Conservation (phyloP, 345 rosid genomes). For the Geranium rotundifolium region DNA sequence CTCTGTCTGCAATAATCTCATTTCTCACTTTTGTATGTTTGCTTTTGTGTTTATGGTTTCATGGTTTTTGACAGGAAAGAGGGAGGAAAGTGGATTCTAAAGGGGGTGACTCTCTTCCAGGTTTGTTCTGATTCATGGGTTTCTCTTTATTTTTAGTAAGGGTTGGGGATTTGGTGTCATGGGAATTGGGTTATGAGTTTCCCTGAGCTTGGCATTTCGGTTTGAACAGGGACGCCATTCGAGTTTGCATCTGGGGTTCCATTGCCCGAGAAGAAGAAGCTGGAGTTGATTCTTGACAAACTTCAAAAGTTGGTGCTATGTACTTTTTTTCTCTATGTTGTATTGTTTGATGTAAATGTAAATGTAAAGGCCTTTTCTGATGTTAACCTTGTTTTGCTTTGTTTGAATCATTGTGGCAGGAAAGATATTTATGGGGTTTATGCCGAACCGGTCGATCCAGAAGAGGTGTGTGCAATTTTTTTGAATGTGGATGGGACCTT, state of each 20-base stretch:
- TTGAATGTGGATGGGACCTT: neutral
- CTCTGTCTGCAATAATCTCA: conserved; percentile 13
- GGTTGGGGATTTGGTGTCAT: neutral
- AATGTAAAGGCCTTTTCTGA: conserved; percentile 5
- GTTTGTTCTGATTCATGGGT: conserved; percentile 10
- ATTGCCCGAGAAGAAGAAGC: conserved; percentile 62
- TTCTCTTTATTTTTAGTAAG: neutral
- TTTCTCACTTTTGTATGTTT: neutral
- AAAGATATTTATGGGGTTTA: conserved; percentile 90
- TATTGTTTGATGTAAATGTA: neutral
- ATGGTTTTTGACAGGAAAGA: conserved; percentile 40
- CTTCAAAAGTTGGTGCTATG: conserved; percentile 62
- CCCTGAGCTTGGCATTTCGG: conserved; percentile 2
- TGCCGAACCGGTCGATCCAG: conserved; percentile 90
- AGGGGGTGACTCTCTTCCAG: conserved; percentile 41
- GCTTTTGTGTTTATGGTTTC: conserved; percentile 8
- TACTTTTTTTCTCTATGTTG: neutral
- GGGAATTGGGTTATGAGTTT: neutral
- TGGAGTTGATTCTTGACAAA: conserved; percentile 83
- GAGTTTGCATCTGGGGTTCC: conserved; percentile 26
- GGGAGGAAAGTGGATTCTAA: conserved; percentile 25
- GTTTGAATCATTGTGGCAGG: conserved; percentile 46
- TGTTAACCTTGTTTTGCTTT: conserved; percentile 16
- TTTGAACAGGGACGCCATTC: conserved; percentile 41
- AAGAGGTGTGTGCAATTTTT: conserved; percentile 47